Base-by-base conservation (phyloP, 139 green algal genomes). In the Tetradesmus obliquus region DNA sequence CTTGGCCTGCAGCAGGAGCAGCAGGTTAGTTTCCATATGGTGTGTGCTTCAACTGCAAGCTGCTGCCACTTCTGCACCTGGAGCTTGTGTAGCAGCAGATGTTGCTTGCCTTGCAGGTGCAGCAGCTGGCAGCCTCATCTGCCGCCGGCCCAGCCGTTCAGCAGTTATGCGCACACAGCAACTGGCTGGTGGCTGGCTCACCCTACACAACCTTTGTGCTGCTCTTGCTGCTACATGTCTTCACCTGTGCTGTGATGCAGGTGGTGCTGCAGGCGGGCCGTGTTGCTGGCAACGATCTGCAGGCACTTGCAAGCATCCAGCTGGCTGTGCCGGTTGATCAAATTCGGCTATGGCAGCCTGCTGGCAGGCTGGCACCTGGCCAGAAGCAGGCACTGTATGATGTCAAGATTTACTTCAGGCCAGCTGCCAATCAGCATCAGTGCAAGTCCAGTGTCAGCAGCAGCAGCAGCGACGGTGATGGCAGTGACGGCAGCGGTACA, bases 281-380 rank as follows among this genome's bases (percentile, higher is more conserved):
- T 20, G 86, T 90, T 15, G 86, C 5, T 19, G 86, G 86, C 71
- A 90, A 74, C 3, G 19, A 55, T 0, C 53, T 90, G 19, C 86
- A 91, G 24, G 88, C 76, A 24, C 58, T 86, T 3, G 45, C 71
- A 58, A 45, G 13, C 10, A 55, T 91, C 8, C 13, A 86, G 22
- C 3, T 91, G 5, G 20, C 20, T 5, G 71, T 91, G 13, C 76
- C 76, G 10, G 88, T 22, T 19, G 24, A 20, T 55, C 12, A 69
- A 53, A 79, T 87, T 5, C 57, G 58, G 12, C 86, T 90, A 0
- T 90, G 86, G 86, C 86, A 90, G 60, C 86, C 86, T 3, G 51
- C 20, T 20, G 53, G 71, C 12, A 19, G 57, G 1, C 54, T 72
- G 9, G 3, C 12, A 6, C 85, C 62, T 66, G 66, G 85, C 22